A percentile compares a stretch with the other conserved stretches of the same genome.
phyloP scores from a whole-genome alignment of 2,329 filamentous ascomycete species.

The Fusarium drepaniforme region DNA sequence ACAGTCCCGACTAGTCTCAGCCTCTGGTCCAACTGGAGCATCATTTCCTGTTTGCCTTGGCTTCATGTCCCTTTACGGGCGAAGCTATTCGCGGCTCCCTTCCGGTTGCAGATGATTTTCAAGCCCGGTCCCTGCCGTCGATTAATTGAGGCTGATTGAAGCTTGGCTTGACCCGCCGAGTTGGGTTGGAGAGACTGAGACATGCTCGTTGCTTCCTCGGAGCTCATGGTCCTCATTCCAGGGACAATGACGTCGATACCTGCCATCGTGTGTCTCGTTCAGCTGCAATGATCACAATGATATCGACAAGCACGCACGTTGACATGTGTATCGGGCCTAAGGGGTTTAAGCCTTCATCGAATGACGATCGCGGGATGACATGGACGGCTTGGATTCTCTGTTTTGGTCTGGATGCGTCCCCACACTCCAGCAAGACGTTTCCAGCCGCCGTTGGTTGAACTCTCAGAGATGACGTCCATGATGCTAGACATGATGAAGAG shows the following conservation, averaged over 20 bases:
- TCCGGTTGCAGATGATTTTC: conserved; percentile 21
- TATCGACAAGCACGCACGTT: conserved; percentile 1
- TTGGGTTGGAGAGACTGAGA: conserved; percentile 23
- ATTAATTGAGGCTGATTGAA: conserved; percentile 4
- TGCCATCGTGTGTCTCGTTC: conserved; percentile 1
- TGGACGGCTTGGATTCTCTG: conserved; percentile 31
- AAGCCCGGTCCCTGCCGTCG: not conserved
- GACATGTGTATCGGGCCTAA: conserved; percentile 13
- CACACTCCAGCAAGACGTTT: not conserved
- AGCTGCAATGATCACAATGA: conserved; percentile 20
- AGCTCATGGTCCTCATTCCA: conserved; percentile 10
- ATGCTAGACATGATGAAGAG: conserved; percentile 21
- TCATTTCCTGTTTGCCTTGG: conserved; percentile 20
- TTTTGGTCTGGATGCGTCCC: not conserved
- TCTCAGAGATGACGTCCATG: conserved; percentile 30
- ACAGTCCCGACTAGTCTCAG: conserved; percentile 26
- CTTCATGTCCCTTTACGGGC: conserved; percentile 10
- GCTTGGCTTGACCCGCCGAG: conserved; percentile 20
- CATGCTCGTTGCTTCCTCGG: conserved; percentile 10
- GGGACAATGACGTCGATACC: conserved; percentile 22
- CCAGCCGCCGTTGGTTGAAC: conserved; percentile 11
- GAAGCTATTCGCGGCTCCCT: conserved; percentile 14
- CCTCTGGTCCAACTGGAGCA: conserved; percentile 5
- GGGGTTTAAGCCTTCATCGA: conserved; percentile 12
- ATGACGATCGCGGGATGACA: conserved; percentile 39